A percentile compares a stretch with the other conserved stretches of the same genome.
phyloP scores from a whole-genome alignment of 345 rosid genomes.

The Citrus mangshanensis region DNA sequence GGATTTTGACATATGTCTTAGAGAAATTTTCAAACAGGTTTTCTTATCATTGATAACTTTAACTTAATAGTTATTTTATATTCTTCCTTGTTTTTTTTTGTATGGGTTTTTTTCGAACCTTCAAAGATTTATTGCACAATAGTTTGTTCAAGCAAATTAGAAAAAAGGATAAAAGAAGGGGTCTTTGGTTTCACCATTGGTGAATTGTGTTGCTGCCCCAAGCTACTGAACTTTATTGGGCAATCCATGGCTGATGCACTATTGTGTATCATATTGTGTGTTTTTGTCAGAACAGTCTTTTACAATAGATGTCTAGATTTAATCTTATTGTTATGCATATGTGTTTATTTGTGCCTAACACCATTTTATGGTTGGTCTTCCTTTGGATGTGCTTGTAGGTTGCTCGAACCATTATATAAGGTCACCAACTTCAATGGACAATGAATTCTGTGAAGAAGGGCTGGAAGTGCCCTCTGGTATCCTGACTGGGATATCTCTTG shows the following conservation, averaged over 20 bases:
- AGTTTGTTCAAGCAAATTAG: not conserved
- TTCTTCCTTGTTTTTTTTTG: not conserved
- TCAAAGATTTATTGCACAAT: not conserved
- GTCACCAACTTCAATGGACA: slow-evolving; percentile 28
- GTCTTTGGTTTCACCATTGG: not conserved
- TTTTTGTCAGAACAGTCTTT: not conserved
- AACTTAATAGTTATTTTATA: not conserved
- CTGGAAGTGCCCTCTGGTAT: slow-evolving; percentile 39
- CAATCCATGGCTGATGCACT: not conserved
- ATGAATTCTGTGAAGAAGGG: slow-evolving; percentile 32
- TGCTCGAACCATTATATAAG: slow-evolving; percentile 12
- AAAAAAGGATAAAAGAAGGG: not conserved
- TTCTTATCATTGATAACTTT: not conserved
- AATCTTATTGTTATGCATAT: not conserved
- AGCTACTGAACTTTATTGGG: not conserved
- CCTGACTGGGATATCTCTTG: slow-evolving; percentile 36
- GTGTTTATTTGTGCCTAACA: not conserved
- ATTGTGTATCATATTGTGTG: not conserved
- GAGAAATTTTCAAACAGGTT: not conserved
- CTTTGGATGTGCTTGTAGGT: slow-evolving; percentile 10
- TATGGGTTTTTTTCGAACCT: not conserved
- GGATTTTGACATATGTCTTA: not conserved
- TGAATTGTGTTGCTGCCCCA: not conserved
- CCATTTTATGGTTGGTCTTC: not conserved
- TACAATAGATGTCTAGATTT: not conserved